Evolutionary conservation across 2,329 filamentous ascomycete genomes (phyloP).

Genomic region (Paraphoma chrysanthemicola): DNA sequence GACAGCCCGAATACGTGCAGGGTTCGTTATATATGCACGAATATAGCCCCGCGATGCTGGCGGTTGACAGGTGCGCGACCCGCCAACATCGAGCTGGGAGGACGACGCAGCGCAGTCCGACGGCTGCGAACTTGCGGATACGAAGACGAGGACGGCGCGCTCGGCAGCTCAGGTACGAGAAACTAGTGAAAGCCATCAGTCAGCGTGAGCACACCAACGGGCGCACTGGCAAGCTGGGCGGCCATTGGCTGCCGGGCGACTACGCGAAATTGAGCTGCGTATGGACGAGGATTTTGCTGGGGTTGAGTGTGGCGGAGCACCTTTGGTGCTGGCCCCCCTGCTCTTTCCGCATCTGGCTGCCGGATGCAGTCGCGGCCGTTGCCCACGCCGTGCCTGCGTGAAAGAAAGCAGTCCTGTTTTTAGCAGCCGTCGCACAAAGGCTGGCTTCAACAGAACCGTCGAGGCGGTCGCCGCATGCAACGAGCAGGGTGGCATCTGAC

Average conservation of each 20-base stretch:
- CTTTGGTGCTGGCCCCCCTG: conserved; percentile 11
- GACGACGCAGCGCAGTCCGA: not conserved
- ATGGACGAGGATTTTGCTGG: conserved; percentile 6
- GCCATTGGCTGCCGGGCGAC: conserved; percentile 10
- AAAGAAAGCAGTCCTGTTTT: conserved; percentile 15
- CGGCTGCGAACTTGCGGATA: not conserved
- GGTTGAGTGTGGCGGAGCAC: conserved; percentile 34
- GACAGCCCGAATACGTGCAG: not conserved
- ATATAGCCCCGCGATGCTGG: not conserved
- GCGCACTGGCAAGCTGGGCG: conserved; percentile 1
- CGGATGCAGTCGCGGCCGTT: conserved; percentile 4
- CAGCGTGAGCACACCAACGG: conserved; percentile 7
- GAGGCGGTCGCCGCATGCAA: conserved; percentile 3
- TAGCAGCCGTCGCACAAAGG: conserved; percentile 13
- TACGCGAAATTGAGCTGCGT: conserved; percentile 24
- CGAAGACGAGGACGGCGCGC: conserved; percentile 2
- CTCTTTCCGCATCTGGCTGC: conserved; percentile 20
- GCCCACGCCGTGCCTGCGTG: not conserved
- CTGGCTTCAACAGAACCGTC: not conserved
- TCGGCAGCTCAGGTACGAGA: not conserved
- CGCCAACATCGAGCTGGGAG: not conserved
- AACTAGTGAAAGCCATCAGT: conserved; percentile 2
- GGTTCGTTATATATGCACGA: not conserved
- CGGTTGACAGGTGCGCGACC: not conserved
- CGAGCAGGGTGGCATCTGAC: not conserved